Evolutionary conservation across 129 eudicot species (phyloP), one percentile per base, ranked within the genome.

Genomic region (Gnaphalium uliginosum): DNA sequence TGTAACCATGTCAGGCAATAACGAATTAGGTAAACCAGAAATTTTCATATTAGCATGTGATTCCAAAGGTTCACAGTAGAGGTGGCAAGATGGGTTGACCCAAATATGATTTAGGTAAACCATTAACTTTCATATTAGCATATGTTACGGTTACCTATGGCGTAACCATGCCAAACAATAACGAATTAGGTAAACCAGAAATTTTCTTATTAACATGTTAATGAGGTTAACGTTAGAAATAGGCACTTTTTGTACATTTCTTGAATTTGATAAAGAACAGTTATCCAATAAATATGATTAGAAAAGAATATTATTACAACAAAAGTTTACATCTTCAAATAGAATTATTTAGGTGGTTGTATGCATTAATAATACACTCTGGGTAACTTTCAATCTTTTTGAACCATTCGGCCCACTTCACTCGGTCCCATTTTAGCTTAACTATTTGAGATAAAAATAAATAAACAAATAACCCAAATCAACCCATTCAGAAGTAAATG

Each of bases 111-210:
- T 46, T 1, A 46, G n/a, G 6, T 46, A 46, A 3, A 14, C 53
- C n/a, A 46, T 46, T 46, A 2, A 46, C 14, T 8, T 46, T 46
- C 53, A 46, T 14, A 14, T 2, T 46, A 46, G 53, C 53, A 90
- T 87, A 70, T 85, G 91, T 87, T 82, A 90, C 5, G 91, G 98
- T 74, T 14, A 93, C 98, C 98, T 93, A 72, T 39, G 72, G 22
- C 59, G 41, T 18, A 78, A 54, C 62, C 63, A 67, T 60, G n/a
- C 41, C 71, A 78, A 22, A 69, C 5, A n/a, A 64, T 71, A 25
- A 54, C 22, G 37, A 26, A 72, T 51, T 66, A 73, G 61, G 68
- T 41, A 69, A 25, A 23, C 58, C 21, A 21, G n/a, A 75, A 43
- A 43, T 51, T 11, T 69, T 72, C 60, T 73, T 72, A 56, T 62